Evolutionary conservation across 1,284 basidiomycete species (phyloP).

Genomic region (Apiotrichum veenhuisii): DNA sequence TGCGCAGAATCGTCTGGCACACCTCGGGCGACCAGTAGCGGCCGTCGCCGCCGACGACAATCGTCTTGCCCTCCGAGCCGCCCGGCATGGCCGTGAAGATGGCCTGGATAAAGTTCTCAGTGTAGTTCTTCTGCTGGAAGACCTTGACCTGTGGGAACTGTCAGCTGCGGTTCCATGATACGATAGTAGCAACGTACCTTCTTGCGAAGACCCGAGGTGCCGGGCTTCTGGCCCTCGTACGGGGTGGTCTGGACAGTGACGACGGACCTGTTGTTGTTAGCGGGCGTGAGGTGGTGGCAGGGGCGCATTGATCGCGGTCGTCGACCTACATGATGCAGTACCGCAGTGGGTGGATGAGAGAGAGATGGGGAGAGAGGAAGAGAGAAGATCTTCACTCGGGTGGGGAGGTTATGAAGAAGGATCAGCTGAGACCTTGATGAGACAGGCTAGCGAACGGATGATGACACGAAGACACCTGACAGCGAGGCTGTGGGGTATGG

Average conservation of each 20-base stretch:
- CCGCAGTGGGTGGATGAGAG: background rate
- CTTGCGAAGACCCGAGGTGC: constrained; percentile 91
- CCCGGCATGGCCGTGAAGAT: constrained; percentile 87
- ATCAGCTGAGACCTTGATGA: background rate
- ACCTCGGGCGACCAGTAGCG: constrained; percentile 86
- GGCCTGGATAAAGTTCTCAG: constrained; percentile 96
- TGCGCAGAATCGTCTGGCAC: constrained; percentile 83
- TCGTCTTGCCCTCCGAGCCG: constrained; percentile 64
- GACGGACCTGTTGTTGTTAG: constrained; percentile 28
- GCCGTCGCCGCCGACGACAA: constrained; percentile 96
- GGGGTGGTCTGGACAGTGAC: constrained; percentile 40
- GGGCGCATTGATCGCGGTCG: background rate
- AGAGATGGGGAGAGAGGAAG: background rate
- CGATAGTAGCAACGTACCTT: too few relatives aligned
- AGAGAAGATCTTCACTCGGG: background rate
- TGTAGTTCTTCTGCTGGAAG: constrained; percentile 71
- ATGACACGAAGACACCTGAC: too few relatives aligned
- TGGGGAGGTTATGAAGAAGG: background rate
- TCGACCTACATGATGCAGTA: background rate
- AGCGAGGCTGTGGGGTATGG: background rate
- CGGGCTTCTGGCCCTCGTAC: constrained; percentile 73
- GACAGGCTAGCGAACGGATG: too few relatives aligned
- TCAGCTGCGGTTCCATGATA: too few relatives aligned
- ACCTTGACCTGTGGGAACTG: constrained; percentile 19
- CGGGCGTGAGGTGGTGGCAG: background rate